Conservation (phyloP, 2,329 filamentous ascomycete species). For the Fusarium nodosum region DNA sequence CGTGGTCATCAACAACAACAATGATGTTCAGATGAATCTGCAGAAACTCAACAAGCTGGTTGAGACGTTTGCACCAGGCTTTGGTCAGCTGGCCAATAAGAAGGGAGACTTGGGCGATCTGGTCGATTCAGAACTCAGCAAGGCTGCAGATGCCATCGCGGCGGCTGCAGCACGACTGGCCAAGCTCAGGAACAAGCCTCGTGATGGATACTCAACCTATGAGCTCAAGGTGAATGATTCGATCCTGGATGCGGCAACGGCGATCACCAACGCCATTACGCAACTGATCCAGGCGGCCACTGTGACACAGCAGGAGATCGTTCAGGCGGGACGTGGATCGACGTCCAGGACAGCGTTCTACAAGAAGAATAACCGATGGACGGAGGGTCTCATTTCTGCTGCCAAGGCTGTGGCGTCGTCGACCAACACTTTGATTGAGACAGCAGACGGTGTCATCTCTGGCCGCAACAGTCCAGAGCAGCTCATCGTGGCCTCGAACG, state of each 20-base stretch:
- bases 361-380: constrained; percentile 99
- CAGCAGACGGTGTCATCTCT: constrained; percentile 93
- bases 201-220: constrained; percentile 94
- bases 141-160: constrained; percentile 94
- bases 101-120: constrained; percentile 92
- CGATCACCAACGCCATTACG: constrained; percentile 93
- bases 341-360: constrained; percentile 95
- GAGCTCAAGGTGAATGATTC: constrained; percentile 96
- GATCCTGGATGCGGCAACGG: constrained; percentile 91
- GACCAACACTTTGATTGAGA: constrained; percentile 97
- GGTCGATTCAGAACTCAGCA: constrained; percentile 90
- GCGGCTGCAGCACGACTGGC: constrained; percentile 89
- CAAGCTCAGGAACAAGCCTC: constrained; percentile 96
- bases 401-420: constrained; percentile 95
- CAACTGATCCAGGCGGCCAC: constrained; percentile 96
- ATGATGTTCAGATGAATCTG: constrained; percentile 93
- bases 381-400: constrained; percentile 95
- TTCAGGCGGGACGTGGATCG: constrained; percentile 88
- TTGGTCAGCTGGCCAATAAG: constrained; percentile 81
- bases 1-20: constrained; percentile 96
- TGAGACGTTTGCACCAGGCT: constrained; percentile 90
- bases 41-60: constrained; percentile 95
- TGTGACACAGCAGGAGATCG: constrained; percentile 94
- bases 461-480: constrained; percentile 95
- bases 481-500: constrained; percentile 96